Conservation (phyloP, 768 basidiomycete genomes). For the Artomyces pyxidatus region DNA sequence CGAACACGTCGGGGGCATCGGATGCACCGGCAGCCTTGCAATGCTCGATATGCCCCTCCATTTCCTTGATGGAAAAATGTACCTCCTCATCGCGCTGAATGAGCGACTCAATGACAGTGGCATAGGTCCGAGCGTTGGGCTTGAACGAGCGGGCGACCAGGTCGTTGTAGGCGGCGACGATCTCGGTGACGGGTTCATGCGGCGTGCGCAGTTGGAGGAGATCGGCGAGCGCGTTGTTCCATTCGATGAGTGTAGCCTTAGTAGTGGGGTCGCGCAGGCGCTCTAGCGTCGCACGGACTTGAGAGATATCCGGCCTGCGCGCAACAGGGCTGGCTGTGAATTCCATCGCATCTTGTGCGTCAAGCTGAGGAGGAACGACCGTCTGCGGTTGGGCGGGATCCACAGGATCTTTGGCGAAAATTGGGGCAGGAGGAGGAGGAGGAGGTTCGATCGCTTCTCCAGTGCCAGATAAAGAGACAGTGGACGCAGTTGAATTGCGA, state of each 20-base stretch:
- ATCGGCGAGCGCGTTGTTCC: slow-evolving; percentile 55
- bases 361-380: slow-evolving; percentile 9
- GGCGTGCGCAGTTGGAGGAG: slow-evolving; percentile 36
- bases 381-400: slow-evolving; percentile 25
- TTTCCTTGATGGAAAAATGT: slow-evolving; percentile 27
- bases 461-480: slow-evolving; percentile 15
- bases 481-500: slow-evolving; percentile 34
- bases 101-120: slow-evolving; percentile 50
- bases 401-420: not conserved
- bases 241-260: slow-evolving; percentile 39
- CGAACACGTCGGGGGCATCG: slow-evolving; percentile 20
- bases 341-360: too few relatives aligned
- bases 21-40: slow-evolving; percentile 31
- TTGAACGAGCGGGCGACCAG: slow-evolving; percentile 54
- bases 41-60: slow-evolving; percentile 28
- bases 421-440: slow-evolving; percentile 3
- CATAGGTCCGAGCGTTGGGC: slow-evolving; percentile 59
- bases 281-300: slow-evolving; percentile 25
- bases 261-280: slow-evolving; percentile 12
- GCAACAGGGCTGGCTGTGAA: too few relatives aligned
- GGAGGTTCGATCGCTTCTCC: slow-evolving; percentile 10
- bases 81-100: slow-evolving; percentile 64
- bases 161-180: slow-evolving; percentile 64
- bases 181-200: slow-evolving; percentile 46
- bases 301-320: too few relatives aligned